Evolutionary conservation across 148 eudicot species (phyloP), one percentile per base, ranked within the genome.

Genomic region (Camellia lanceoleosa): DNA sequence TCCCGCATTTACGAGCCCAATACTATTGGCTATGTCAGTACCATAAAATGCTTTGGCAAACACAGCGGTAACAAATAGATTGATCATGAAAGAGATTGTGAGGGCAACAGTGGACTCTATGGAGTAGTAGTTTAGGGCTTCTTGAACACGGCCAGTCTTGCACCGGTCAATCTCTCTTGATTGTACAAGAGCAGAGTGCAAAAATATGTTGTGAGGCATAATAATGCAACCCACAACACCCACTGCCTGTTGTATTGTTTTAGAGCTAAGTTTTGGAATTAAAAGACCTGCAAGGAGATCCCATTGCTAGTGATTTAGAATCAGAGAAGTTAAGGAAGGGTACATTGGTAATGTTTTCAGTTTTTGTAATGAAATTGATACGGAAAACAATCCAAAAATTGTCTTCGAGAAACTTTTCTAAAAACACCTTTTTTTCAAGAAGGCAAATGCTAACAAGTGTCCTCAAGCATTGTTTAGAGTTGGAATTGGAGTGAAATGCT

Each of bases 221-320:
- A 97, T 94, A 74, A 97, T 89, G 91, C 98, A 97, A 52, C 99
- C 99, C 44, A 97, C 98, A 43, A 97, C 93, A 67, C 96, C 99
- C 68, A 97, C 99, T 8, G 99, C 99, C 80, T 94, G 99, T 60
- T 92, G 90, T 75, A 97, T 86, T 60, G 99, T 97, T 86, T 69
- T 92, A 1, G 99, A 97, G 89, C 89, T 94, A 47, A 97, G 87
- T 75, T 91, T 97, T 23, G 99, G 99, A 59, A 97, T 87, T 83
- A 91, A 51, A 60, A 94, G 67, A 76, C 99, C 99, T 97, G 85
- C 71, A 80, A 62, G 23, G 77, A 47, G 65, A 71, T 23, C 43
- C 74, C 18, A 68, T 61, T 20, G 44, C 55, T 71, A 80, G 76
- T 60, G 46, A 0, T 44, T 62, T 41, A 41, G 59, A 51, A 41